Evolutionary conservation across 345 rosid species (phyloP).

Genomic region (Lagerstroemia speciosa): DNA sequence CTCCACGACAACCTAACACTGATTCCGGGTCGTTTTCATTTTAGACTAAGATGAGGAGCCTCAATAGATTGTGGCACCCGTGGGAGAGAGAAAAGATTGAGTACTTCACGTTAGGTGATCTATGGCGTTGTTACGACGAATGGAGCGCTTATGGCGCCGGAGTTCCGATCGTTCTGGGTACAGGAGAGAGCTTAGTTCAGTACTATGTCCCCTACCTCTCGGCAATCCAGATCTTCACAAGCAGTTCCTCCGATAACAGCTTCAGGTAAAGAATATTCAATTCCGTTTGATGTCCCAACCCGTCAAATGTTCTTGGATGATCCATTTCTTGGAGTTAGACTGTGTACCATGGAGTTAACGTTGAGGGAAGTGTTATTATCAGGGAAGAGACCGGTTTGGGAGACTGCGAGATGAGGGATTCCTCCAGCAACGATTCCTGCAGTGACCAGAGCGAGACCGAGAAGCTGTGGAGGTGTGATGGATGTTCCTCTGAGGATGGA

Average conservation of each 20-base stretch:
- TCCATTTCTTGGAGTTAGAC: background rate
- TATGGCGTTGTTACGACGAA: slow-evolving; percentile 43
- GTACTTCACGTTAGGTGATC: slow-evolving; percentile 36
- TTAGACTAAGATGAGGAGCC: slow-evolving; percentile 73
- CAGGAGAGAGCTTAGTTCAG: slow-evolving; percentile 38
- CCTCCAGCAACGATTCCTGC: slow-evolving; percentile 74
- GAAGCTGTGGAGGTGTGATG: slow-evolving; percentile 67
- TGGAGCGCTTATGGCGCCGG: slow-evolving; percentile 60
- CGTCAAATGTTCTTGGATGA: too few species aligned
- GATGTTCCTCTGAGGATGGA: slow-evolving; percentile 83
- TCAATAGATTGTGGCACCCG: slow-evolving; percentile 50
- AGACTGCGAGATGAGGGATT: slow-evolving; percentile 81
- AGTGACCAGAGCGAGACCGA: slow-evolving; percentile 90
- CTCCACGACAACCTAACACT: too few species aligned
- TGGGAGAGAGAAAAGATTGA: slow-evolving; percentile 43
- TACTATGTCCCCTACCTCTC: slow-evolving; percentile 52
- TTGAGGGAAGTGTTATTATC: background rate
- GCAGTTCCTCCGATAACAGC: slow-evolving; percentile 33
- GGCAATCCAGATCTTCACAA: slow-evolving; percentile 43
- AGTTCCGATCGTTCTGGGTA: slow-evolving; percentile 28
- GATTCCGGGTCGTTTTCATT: background rate
- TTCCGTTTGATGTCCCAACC: background rate
- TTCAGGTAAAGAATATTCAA: slow-evolving; percentile 21
- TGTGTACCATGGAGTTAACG: background rate
- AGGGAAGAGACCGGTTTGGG: slow-evolving; percentile 85